These are phyloP conservation scores for Globisporangium megalacanthum DNA, from an alignment of 352 stramenopile species.

Conservation along the genomic window DNA sequence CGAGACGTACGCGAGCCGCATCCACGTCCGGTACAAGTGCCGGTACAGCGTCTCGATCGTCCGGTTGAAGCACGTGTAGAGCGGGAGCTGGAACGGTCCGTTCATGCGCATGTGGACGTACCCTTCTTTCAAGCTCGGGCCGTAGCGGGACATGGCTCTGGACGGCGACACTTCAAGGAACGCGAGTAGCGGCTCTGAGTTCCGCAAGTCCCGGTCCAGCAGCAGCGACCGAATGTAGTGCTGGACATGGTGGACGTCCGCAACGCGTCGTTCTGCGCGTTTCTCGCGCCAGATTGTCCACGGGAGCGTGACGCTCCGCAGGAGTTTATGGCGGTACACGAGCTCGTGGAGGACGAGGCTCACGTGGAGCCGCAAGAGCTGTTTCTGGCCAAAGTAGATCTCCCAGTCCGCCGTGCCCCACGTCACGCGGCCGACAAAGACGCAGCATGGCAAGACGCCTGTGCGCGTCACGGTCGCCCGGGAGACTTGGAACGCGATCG, in stretches of 20 bases:
- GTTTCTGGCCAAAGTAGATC: slow-evolving; percentile 85
- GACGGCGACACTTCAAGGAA: slow-evolving; percentile 81
- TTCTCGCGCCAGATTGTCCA: slow-evolving; percentile 85
- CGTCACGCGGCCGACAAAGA: slow-evolving; percentile 75
- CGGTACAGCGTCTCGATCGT: slow-evolving; percentile 79
- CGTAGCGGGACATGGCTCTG: slow-evolving; percentile 65
- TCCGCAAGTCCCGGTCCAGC: slow-evolving; percentile 54
- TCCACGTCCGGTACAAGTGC: slow-evolving; percentile 83
- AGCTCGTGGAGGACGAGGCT: slow-evolving; percentile 51
- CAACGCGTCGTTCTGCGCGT: slow-evolving; percentile 58
- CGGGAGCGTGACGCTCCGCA: slow-evolving; percentile 46
- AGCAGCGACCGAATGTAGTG: slow-evolving; percentile 67
- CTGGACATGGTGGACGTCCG: slow-evolving; percentile 67
- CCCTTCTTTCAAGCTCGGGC: slow-evolving; percentile 77
- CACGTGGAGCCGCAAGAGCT: slow-evolving; percentile 68
- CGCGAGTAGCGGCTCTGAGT: slow-evolving; percentile 70
- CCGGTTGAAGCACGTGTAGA: slow-evolving; percentile 82
- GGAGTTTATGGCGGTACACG: slow-evolving; percentile 34
- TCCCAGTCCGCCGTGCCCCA: slow-evolving; percentile 80
- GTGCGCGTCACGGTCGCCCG: slow-evolving; percentile 61
- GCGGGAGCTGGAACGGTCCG: slow-evolving; percentile 75
- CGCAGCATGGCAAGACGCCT: slow-evolving; percentile 71
- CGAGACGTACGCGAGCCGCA: slow-evolving; percentile 81
- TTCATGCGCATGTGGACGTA: slow-evolving; percentile 90
- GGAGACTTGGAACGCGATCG: slow-evolving; percentile 72